phyloP scores from a whole-genome alignment of 2,329 filamentous ascomycete genomes.

The Fusarium euwallaceae region DNA sequence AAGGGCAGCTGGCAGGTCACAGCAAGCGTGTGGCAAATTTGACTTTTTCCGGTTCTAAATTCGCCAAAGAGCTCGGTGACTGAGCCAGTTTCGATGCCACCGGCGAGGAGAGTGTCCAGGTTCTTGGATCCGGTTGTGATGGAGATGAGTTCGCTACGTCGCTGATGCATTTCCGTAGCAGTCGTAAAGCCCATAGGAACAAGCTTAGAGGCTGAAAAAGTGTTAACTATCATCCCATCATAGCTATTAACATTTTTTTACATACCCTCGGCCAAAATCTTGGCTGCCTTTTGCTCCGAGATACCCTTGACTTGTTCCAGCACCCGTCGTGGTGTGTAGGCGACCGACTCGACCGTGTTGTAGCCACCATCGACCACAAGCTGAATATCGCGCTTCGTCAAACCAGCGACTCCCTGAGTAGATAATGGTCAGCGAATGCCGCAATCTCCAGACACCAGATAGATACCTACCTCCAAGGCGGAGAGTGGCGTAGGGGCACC shows the following conservation, averaged over 20 bases:
- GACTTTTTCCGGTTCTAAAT: constrained; percentile 97
- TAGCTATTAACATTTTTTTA: too few species aligned
- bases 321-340: constrained; percentile 86
- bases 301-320: constrained; percentile 98
- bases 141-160: constrained; percentile 95
- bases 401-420: constrained; percentile 81
- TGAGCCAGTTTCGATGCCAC: constrained; percentile 95
- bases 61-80: constrained; percentile 99
- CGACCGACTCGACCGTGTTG: constrained; percentile 95
- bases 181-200: constrained; percentile 99
- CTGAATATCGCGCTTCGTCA: constrained; percentile 97
- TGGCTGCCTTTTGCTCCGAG: constrained; percentile 94
- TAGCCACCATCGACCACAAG: constrained; percentile 91
- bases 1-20: constrained; percentile 98
- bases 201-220: constrained; percentile 83
- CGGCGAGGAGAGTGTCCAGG: constrained; percentile 92
- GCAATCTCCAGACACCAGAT: neutral
- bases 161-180: constrained; percentile 98
- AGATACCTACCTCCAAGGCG: constrained; percentile 80
- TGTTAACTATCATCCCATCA: constrained; percentile 25
- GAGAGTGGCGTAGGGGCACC: constrained; percentile 93
- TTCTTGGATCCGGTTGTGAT: constrained; percentile 99
- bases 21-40: constrained; percentile 98
- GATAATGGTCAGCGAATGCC: constrained; percentile 21
- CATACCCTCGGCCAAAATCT: constrained; percentile 88